Evolutionary conservation across 129 eudicot genomes (phyloP), one percentile per base, ranked within the genome.

Genomic region (Sambucus nigra): DNA sequence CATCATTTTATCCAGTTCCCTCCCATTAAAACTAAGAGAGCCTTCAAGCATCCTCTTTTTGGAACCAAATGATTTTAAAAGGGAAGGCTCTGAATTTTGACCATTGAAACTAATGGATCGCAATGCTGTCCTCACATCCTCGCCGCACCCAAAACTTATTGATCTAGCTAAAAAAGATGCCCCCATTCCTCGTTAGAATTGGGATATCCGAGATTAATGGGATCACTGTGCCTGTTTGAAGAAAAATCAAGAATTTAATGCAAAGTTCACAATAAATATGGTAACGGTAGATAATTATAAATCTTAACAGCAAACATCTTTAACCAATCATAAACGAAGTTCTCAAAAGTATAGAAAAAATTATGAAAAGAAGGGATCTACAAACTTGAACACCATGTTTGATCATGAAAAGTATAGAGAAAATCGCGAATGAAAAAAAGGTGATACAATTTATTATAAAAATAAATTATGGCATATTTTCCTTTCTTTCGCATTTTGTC

Each of bases 21-120:
- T 67, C 19, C 70, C 78, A 12, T 72, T 75, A 63, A 77, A 80
- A 67, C 92, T 78, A 47, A 75, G 42, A 55, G 94, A 78, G 24
- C 87, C 89, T 59, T 83, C 77, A 55, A 73, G 60, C 47, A 72
- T 74, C 80, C 75, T 65, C 40, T 55, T 47, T 28, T 57, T 70
- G 40, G 87, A 73, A 19, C 78, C 74, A 53, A 51, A 51, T 35
- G 92, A 76, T 61, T 57, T 75, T 75, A 62, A 40, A 11, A 41
- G 66, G 41, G 59, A 38, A 29, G 72, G 60, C 49, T 73, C 69
- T 5, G 76, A 71, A 57, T 75, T 73, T 52, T 19, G 49, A 62
- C 61, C 69, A 10, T 77, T 80, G 24, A 77, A 85, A 52, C 86
- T 80, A 17, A 75, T 55, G 52, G 89, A 74, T 52, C 73, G 67